Base-by-base conservation (phyloP, 2,329 filamentous ascomycete genomes). In the Fusarium pseudocircinatum region DNA sequence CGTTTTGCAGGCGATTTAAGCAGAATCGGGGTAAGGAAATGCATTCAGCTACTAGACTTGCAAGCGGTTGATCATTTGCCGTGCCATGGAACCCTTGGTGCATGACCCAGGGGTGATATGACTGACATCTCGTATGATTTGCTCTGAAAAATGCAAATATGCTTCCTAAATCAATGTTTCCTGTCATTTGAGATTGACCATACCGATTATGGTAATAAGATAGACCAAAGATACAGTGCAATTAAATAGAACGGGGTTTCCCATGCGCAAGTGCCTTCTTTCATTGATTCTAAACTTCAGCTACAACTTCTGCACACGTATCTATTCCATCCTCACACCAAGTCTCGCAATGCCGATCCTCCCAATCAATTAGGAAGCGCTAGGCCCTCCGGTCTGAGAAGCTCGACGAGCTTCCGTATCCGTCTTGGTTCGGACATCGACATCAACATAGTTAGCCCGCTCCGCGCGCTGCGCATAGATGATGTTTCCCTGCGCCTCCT, bases 401-500 rank as follows among this genome's bases (percentile, higher is more conserved):
- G 47, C 37, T 26, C 43, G n/a, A 12, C 12, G 67, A 46, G 24
- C 37, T 22, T 54, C 42, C 12, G 46, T 58, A 37, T 61, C 65
- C 37, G 52, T 22, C 63, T 76, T 75, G n/a, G 52, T 26, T 9
- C 18, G 61, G 20, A 32, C 24, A 44, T 49, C 44, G 34, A 53
- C n/a, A 30, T 75, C 57, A 7, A 67, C 39, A 47, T 71, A 60
- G 57, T 70, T 75, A 28, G 71, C 67, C 10, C 63, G 44, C 7
- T 74, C 76, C 1, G 69, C 64, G 4, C 43, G 57, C 46, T 77
- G 70, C 4, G 66, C 75, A 43, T 78, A 75, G 42, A 76, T 75
- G 34, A 78, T 65, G 4, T 77, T 72, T 7, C 76, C 76, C 30
- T 75, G 76, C 9, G 76, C 77, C 59, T 78, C 76, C 58, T 78